Base-by-base conservation (phyloP, 345 rosid species). In the Lumnitzera racemosa region DNA sequence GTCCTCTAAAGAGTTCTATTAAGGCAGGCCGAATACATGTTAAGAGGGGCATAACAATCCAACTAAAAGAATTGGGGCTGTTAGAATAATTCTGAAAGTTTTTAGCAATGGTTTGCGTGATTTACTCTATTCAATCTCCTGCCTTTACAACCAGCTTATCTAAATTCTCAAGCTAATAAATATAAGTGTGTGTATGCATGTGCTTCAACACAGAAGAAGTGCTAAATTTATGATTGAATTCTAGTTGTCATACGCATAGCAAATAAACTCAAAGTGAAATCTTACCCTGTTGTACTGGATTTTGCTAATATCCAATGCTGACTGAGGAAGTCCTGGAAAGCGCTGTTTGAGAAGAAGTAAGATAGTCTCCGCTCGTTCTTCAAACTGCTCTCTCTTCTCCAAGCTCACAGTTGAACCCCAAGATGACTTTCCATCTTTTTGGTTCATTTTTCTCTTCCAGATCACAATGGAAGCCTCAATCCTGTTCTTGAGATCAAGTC, bases 331-430 rank as follows among this genome's bases (percentile, higher is more conserved):
- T 66, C 97, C 97, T 0, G 97, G 97, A 59, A 74, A 90, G 9
- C 81, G 70, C 15, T 88, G 96, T 75, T 88, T 90, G 72, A 90
- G 63, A 49, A 88, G 72, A 48, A 90, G 84, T 53, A 88, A 64
- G 68, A 90, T 83, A 12, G 97, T 90, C 67, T 83, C 94, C 23
- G 90, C 92, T 82, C 97, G 73, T 54, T 88, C 97, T 80, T 88
- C 97, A 50, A 90, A 90, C 20, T 74, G 83, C 72, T 90, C 97
- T 71, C 97, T 77, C 62, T 85, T 90, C 82, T 90, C 97, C 61
- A 75, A 57, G 70, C 97, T 90, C 20, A 90, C 87, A 15, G 84
- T 83, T 16, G 96, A 85, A 24, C 96, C 81, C 97, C 97, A 88
- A 46, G 85, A 51, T 24, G 97, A 80, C 51, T 88, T 90, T 47